phyloP scores from a whole-genome alignment of 768 basidiomycete genomes.

The Peribolospora baueri region DNA sequence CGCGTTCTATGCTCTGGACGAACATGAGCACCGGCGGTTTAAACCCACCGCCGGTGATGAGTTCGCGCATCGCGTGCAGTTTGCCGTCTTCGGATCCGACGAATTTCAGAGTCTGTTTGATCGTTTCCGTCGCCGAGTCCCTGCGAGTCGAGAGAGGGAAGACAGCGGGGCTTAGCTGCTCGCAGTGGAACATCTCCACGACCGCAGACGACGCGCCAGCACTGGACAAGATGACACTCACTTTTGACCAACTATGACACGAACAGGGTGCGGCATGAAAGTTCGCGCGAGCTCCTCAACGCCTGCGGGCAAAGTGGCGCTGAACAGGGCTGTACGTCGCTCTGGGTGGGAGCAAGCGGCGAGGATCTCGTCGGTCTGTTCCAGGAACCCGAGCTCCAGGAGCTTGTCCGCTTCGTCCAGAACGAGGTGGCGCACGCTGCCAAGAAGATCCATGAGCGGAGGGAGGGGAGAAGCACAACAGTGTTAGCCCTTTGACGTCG shows the following conservation, averaged over 20 bases:
- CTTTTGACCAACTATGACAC: slow-evolving; percentile 93
- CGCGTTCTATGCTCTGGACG: slow-evolving; percentile 49
- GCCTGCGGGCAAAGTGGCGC: slow-evolving; percentile 74
- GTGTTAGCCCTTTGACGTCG: background rate
- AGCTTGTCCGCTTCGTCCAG: slow-evolving; percentile 83
- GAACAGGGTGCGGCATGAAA: slow-evolving; percentile 58
- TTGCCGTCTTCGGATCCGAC: slow-evolving; percentile 89
- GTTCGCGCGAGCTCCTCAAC: slow-evolving; percentile 67
- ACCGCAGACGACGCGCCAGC: background rate
- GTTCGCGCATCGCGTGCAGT: slow-evolving; percentile 56
- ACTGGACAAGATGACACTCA: slow-evolving; percentile 22
- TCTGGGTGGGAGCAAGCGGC: slow-evolving; percentile 42
- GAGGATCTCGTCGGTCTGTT: slow-evolving; percentile 69
- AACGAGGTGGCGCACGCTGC: slow-evolving; percentile 59
- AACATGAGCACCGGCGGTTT: slow-evolving; percentile 81
- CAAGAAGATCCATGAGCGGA: slow-evolving; percentile 3
- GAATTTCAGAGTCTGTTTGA: slow-evolving; percentile 66
- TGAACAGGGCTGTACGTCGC: slow-evolving; percentile 72
- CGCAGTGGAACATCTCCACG: background rate
- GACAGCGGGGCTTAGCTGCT: background rate
- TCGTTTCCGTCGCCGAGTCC: slow-evolving; percentile 81
- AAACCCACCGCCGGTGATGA: slow-evolving; percentile 42
- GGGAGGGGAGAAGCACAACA: too few relatives aligned
- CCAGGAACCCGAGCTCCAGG: slow-evolving; percentile 64
- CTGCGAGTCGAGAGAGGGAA: slow-evolving; percentile 22